Evolutionary conservation across 495 filamentous ascomycete genomes (phyloP).

Genomic region (Hypoxylon trugodes): DNA sequence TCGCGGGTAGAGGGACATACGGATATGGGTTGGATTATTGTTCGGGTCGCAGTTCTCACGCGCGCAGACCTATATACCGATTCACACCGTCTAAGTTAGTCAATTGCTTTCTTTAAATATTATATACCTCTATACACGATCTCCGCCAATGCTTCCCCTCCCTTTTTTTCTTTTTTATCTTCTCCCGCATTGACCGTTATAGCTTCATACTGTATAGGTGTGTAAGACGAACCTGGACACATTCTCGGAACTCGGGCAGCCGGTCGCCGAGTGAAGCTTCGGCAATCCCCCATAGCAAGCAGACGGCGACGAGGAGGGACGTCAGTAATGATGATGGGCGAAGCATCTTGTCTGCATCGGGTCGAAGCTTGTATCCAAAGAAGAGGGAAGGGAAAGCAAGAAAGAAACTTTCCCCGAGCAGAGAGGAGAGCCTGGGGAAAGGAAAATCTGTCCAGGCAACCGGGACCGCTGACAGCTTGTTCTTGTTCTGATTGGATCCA

Average conservation of each 20-base stretch:
- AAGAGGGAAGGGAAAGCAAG: neutral
- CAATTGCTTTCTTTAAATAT: conserved; percentile 9
- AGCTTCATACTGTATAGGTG: conserved; percentile 16
- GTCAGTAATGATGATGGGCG: conserved; percentile 25
- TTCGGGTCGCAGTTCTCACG: conserved; percentile 75
- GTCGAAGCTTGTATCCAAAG: conserved; percentile 1
- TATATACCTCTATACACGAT: no score
- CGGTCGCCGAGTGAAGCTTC: conserved; percentile 84
- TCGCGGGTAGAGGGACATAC: conserved; percentile 54
- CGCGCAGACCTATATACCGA: conserved; percentile 72
- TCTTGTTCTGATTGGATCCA: conserved; percentile 32
- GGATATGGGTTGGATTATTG: conserved; percentile 57
- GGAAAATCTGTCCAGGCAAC: conserved; percentile 20
- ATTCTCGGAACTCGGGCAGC: conserved; percentile 87
- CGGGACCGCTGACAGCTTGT: conserved; percentile 4
- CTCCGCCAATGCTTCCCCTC: no score
- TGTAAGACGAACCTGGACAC: conserved; percentile 72
- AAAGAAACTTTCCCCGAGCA: conserved; percentile 45
- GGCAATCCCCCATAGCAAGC: conserved; percentile 47
- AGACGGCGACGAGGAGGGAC: conserved; percentile 18
- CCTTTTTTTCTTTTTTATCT: neutral
- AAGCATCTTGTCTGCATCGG: conserved; percentile 27
- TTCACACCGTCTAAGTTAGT: conserved; percentile 16
- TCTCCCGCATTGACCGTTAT: no score
- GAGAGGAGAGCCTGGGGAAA: conserved; percentile 9